Evolutionary conservation across 2,329 filamentous ascomycete genomes (phyloP), one percentile per base, ranked within the genome.

Genomic region (Pestalotiopsis fici): DNA sequence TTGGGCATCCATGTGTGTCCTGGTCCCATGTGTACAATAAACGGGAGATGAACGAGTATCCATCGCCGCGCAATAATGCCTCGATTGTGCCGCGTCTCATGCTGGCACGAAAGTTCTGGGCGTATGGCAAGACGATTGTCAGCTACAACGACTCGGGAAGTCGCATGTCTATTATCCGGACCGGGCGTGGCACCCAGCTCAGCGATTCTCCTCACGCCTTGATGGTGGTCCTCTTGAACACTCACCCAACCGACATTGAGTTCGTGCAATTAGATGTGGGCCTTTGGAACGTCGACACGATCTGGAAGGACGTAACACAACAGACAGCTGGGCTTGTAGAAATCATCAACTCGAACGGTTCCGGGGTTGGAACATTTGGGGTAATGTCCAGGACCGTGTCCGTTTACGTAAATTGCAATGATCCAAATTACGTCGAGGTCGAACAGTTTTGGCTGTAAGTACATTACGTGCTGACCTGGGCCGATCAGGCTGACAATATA

Each of bases 1-100:
- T 85, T n/a, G 89, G 89, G 23, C 86, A 88, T 66, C 90, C 91
- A 0, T 91, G 88, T 72, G 81, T 91, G 43, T 93, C 91, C 77
- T 93, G 90, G 77, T 90, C 90, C 50, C 90, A 93, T 72, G 76
- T 92, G 1, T 92, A 91, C 77, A 89, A 31, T 18, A 31, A 9
- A 31, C 3, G 11, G 9, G 18, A 12, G 90, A n/a, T 55, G 31
- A 25, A 86, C 88, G 37, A 50, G 43, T 11, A 59, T 66, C 67
- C 79, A 81, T 57, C 75, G 74, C 67, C 1, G 5, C 11, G 43
- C 23, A 23, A 31, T 13, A 13, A 79, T 78, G 67, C 73, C 78
- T 84, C 82, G 5, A 82, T 81, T 59, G 82, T 93, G 3, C 85
- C 88, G 2, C 83, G 85, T 11, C 80, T 93, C n/a, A 83, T 87